Evolutionary conservation across 2,329 filamentous ascomycete genomes (phyloP), one percentile per base, ranked within the genome.

Genomic region (Mycosphaerella sp.): DNA sequence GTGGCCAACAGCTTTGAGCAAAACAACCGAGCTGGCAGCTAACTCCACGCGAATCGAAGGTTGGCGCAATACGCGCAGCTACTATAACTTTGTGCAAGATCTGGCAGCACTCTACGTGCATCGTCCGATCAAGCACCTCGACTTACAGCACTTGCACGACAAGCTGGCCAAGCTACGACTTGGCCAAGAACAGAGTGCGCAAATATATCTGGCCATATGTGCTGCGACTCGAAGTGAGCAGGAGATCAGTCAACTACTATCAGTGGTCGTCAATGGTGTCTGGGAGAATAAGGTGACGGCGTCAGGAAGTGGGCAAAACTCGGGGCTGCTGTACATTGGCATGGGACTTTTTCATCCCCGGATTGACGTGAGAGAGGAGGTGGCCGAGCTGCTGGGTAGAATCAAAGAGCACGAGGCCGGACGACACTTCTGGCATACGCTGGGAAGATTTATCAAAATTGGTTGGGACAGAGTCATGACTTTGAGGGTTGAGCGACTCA

Each of bases 41-140:
- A 95, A 95, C 55, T 89, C 93, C 41, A 89, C 87, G 51, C 80
- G 93, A 50, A 94, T 98, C 55, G 93, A 98, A 72, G 93, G 91
- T 50, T 98, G 93, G 93, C 83, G 93, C 60, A 94, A 89, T 58
- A 97, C 93, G 1, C 79, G 93, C 54, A 95, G 88, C 64, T 98
- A 98, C 67, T 95, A 94, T 71, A 89, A 87, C 59, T 97, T 89
- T 66, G 91, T 97, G 57, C 66, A 66, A 50, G 68, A 70, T 44
- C 62, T 68, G n/a, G 64, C 66, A 13, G 58, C 63, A 25, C 62
- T 60, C 49, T 70, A 67, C 53, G 56, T 60, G 7, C 55, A 63
- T 37, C 62, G 64, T 1, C 85, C 87, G 1, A 77, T 91, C 37
- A 86, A 89, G 58, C 80, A 83, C n/a, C 76, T 94, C 14, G 93